Evolutionary conservation across 2,329 filamentous ascomycete species (phyloP).

Genomic region (Exserohilum turcica): DNA sequence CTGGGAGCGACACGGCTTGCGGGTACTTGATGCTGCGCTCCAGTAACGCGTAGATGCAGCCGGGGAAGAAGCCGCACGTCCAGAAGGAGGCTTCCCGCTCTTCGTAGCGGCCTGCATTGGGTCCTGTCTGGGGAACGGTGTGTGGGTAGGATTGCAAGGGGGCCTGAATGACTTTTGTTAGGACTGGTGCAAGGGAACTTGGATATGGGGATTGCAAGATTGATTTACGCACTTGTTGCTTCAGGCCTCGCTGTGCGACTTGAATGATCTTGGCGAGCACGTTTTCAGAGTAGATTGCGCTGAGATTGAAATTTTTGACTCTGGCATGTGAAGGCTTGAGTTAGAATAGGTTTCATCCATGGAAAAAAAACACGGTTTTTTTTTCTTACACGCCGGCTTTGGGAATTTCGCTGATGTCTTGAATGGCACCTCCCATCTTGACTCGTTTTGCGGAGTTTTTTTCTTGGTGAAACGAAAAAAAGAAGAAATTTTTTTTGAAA

Average conservation of each 20-base stretch:
- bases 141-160: slow-evolving; percentile 41
- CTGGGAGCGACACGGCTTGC: slow-evolving; percentile 27
- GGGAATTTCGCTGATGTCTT: not conserved
- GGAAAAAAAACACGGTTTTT: not conserved
- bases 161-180: slow-evolving; percentile 15
- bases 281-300: slow-evolving; percentile 38
- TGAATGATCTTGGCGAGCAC: slow-evolving; percentile 40
- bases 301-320: slow-evolving; percentile 34
- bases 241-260: slow-evolving; percentile 38
- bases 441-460: not conserved
- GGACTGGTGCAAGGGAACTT: not conserved
- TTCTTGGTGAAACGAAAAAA: not conserved
- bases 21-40: slow-evolving; percentile 42
- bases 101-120: slow-evolving; percentile 35
- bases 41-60: slow-evolving; percentile 41
- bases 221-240: slow-evolving; percentile 23
- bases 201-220: not conserved
- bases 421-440: slow-evolving; percentile 12
- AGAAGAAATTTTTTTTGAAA: not conserved
- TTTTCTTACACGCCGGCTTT: slow-evolving; percentile 16
- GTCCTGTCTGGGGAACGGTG: slow-evolving; percentile 39
- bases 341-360: not conserved
- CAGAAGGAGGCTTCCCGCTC: slow-evolving; percentile 45
- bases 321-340: too few species aligned
- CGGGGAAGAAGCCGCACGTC: slow-evolving; percentile 47